These are phyloP conservation scores for Selaginella tamariscina DNA, from an alignment of 75 land plant species.

Conservation along the genomic window DNA sequence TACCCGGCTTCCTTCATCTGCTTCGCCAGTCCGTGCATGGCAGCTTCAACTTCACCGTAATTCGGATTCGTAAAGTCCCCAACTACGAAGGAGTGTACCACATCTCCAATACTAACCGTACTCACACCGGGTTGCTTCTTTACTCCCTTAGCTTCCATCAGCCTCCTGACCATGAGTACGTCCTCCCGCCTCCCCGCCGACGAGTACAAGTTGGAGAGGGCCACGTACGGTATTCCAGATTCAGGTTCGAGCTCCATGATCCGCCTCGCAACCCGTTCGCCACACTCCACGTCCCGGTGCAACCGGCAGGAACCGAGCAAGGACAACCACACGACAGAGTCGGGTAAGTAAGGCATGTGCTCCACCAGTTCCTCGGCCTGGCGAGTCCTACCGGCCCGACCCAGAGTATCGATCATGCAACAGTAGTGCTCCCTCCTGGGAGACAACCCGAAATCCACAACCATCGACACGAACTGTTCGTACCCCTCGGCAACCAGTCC, in stretches of 20 bases:
- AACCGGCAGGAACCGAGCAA: conserved; percentile 9
- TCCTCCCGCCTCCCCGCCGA: conserved; percentile 10
- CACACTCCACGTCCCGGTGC: conserved; percentile 13
- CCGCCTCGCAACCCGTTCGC: conserved; percentile 4
- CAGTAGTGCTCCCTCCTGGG: not conserved
- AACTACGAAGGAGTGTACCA: too few species aligned
- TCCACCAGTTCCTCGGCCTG: not conserved
- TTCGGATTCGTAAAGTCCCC: too few species aligned
- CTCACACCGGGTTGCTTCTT: conserved; percentile 12
- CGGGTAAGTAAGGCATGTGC: not conserved
- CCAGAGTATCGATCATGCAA: not conserved
- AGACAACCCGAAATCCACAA: not conserved
- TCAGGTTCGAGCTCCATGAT: conserved; percentile 14
- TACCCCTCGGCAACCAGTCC: conserved; percentile 12
- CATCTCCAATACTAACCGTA: too few species aligned
- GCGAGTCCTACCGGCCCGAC: not conserved
- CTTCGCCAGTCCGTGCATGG: too few species aligned
- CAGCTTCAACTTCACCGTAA: too few species aligned
- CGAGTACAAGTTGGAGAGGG: conserved; percentile 19
- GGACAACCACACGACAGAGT: not conserved
- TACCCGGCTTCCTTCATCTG: too few species aligned
- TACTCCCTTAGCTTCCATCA: conserved; percentile 5
- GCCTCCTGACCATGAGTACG: not conserved
- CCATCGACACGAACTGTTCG: conserved; percentile 7
- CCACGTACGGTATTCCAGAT: conserved; percentile 14